Evolutionary conservation across 2,329 filamentous ascomycete species (phyloP).

Genomic region (Juglanconis oblonga): DNA sequence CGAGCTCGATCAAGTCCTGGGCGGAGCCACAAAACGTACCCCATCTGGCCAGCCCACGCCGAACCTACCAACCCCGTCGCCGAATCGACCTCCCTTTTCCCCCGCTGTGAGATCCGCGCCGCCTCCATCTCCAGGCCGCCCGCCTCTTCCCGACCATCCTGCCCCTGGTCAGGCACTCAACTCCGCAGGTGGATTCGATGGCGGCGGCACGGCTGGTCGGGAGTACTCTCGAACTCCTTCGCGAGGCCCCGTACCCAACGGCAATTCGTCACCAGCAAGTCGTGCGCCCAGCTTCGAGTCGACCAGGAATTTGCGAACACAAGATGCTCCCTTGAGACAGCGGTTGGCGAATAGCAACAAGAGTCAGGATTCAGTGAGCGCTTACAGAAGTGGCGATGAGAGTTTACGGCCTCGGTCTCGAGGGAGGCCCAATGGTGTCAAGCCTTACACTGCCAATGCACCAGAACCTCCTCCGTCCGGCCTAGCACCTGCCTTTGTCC

Average conservation of each 20-base stretch:
- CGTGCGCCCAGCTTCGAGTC: conserved; percentile 49
- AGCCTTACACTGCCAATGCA: conserved; percentile 21
- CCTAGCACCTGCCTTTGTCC: conserved; percentile 19
- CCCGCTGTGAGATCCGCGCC: conserved; percentile 24
- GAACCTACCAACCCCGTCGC: conserved; percentile 19
- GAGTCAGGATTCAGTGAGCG: conserved; percentile 57
- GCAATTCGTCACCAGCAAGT: conserved; percentile 41
- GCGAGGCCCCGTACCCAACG: conserved; percentile 29
- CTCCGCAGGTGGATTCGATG: conserved; percentile 27
- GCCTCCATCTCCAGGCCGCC: conserved; percentile 22
- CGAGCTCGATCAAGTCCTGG: conserved; percentile 74
- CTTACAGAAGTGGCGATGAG: conserved; percentile 51
- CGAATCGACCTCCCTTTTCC: conserved; percentile 6
- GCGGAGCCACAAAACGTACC: conserved; percentile 44
- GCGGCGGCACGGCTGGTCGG: conserved; percentile 21
- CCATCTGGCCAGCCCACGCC: conserved; percentile 29
- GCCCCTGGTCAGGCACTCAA: conserved; percentile 5
- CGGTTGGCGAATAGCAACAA: conserved; percentile 49
- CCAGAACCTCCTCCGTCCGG: conserved; percentile 23
- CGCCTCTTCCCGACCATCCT: conserved; percentile 20
- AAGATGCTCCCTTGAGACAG: conserved; percentile 38
- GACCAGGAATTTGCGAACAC: conserved; percentile 37
- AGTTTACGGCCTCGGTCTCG: conserved; percentile 50
- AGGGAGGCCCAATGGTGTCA: conserved; percentile 35
- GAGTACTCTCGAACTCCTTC: conserved; percentile 24